phyloP scores from a whole-genome alignment of 768 basidiomycete genomes.

The Pleurotus tuoliensis region DNA sequence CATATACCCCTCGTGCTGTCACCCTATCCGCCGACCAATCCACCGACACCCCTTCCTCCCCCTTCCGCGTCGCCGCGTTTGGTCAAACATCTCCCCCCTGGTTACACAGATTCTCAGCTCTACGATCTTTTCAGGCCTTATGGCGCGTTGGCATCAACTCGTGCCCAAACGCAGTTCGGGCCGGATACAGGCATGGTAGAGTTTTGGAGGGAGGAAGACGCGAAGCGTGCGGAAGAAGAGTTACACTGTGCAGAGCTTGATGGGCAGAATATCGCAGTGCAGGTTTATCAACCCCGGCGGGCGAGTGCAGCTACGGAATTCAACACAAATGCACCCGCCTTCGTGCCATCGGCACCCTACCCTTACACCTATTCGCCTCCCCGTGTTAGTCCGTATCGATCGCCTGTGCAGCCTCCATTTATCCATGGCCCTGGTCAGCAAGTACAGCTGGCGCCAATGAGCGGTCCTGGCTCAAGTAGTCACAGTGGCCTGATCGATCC shows the following conservation, averaged over 20 bases:
- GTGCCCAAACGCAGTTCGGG: conserved; percentile 71
- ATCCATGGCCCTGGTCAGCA: conserved; percentile 89
- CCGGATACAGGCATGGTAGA: conserved; percentile 77
- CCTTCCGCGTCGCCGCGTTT: conserved; percentile 76
- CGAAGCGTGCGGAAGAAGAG: conserved; percentile 69
- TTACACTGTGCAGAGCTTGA: conserved; percentile 83
- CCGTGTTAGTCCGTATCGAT: conserved; percentile 47
- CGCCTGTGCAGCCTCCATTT: conserved; percentile 50
- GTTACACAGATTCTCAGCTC: conserved; percentile 65
- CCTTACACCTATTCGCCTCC: conserved; percentile 76
- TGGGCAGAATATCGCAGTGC: conserved; percentile 82
- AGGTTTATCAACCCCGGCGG: conserved; percentile 67
- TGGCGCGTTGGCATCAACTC: conserved; percentile 78
- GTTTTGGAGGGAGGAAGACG: conserved; percentile 87
- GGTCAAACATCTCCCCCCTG: conserved; percentile 77
- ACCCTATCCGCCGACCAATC: conserved; percentile 77
- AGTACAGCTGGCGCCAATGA: conserved; percentile 74
- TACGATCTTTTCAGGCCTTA: conserved; percentile 85
- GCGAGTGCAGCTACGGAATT: conserved; percentile 60
- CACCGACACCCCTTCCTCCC: conserved; percentile 70
- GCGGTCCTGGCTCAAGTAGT: conserved; percentile 74
- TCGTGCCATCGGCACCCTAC: conserved; percentile 70
- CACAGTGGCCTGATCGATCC: conserved; percentile 89
- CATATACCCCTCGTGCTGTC: conserved; percentile 67
- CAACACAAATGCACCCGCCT: conserved; percentile 68